Conservation (phyloP, 306 rosid species). For the Luffa acutangula region DNA sequence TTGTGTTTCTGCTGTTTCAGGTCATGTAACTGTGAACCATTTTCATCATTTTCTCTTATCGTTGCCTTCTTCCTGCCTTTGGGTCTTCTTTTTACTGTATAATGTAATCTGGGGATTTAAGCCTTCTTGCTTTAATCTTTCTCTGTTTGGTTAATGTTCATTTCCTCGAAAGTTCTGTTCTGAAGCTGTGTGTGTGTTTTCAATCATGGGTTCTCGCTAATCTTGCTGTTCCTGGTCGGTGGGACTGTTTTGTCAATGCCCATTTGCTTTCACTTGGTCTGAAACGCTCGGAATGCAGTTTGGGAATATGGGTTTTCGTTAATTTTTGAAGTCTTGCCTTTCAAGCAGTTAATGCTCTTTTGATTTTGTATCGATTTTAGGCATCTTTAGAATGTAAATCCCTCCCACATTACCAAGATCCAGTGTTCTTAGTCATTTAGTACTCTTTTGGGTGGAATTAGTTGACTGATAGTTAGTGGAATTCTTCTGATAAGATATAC, state of each 20-base stretch:
- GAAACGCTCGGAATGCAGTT: slow-evolving; percentile 34
- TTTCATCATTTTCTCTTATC: slow-evolving; percentile 9
- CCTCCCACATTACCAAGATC: slow-evolving; percentile 28
- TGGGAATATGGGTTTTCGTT: slow-evolving; percentile 47
- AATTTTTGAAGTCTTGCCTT: slow-evolving; percentile 23
- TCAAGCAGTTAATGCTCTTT: slow-evolving; percentile 14
- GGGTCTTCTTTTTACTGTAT: slow-evolving; percentile 22
- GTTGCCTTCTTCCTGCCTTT: slow-evolving; percentile 10
- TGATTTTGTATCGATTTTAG: slow-evolving; percentile 10
- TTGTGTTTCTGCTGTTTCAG: slow-evolving; percentile 10
- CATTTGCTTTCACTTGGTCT: slow-evolving; percentile 29
- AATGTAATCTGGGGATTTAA: slow-evolving; percentile 48
- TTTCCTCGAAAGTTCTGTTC: slow-evolving; percentile 26
- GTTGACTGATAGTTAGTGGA: slow-evolving; percentile 17
- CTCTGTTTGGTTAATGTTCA: slow-evolving; percentile 26
- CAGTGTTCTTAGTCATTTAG: slow-evolving; percentile 19
- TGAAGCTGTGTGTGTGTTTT: slow-evolving; percentile 29
- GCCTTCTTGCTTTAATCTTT: slow-evolving; percentile 13
- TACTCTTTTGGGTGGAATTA: slow-evolving; percentile 12
- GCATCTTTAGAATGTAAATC: slow-evolving; percentile 19
- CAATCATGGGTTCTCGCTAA: slow-evolving; percentile 63
- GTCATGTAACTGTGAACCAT: slow-evolving; percentile 47
- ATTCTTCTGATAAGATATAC: slow-evolving; percentile 10
- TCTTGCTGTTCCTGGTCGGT: slow-evolving; percentile 11
- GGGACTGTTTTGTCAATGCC: slow-evolving; percentile 22